Evolutionary conservation across 305 asterid genomes (phyloP).

Genomic region (Fraxinus paxiana): DNA sequence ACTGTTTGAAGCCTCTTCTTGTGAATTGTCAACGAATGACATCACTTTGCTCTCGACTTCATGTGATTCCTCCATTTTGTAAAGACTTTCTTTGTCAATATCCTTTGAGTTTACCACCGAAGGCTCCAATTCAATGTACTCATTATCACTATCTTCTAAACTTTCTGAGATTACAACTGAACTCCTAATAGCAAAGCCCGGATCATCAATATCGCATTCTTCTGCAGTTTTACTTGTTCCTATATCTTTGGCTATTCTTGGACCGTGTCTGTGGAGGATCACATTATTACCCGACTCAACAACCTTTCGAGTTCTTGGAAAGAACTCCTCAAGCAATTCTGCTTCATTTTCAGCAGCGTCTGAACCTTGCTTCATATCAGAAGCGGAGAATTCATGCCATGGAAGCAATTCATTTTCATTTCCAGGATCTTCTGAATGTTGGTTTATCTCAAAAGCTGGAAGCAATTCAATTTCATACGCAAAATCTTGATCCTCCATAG

Average conservation of each 20-base stretch:
- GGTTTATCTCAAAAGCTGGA: conserved; percentile 15
- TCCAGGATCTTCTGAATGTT: not conserved
- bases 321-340: not conserved
- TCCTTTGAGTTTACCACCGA: not conserved
- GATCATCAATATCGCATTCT: not conserved
- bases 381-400: not conserved
- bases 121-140: conserved; percentile 51
- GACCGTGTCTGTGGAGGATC: conserved; percentile 24
- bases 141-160: conserved; percentile 36
- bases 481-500: conserved; percentile 37
- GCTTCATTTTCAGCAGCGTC: not conserved
- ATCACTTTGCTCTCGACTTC: not conserved
- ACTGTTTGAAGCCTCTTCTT: conserved; percentile 1
- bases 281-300: not conserved
- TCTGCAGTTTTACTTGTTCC: not conserved
- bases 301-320: too few relatives aligned
- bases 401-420: not conserved
- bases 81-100: not conserved
- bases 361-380: conserved; percentile 12
- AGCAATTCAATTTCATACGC: conserved; percentile 44
- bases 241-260: conserved; percentile 2
- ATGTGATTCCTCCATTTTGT: not conserved
- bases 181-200: not conserved
- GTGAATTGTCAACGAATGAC: not conserved
- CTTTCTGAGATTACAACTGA: not conserved